Conservation (phyloP, 2,329 filamentous ascomycete genomes). For the Exserohilum rostratum region DNA sequence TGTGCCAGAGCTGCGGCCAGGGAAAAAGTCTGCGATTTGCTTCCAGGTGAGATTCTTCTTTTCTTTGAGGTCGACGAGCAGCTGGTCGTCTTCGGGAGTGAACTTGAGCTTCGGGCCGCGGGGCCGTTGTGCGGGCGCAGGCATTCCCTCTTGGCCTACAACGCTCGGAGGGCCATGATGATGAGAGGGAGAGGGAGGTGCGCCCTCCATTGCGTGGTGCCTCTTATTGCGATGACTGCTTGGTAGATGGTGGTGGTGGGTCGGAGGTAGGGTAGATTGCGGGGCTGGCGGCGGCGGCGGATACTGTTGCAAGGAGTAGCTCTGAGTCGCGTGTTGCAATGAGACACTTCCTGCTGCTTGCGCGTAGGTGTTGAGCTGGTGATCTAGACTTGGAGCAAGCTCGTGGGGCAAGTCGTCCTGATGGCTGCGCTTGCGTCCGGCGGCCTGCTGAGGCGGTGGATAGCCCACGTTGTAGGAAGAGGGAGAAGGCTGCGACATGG, state of each 20-base stretch:
- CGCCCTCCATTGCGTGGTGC: slow-evolving; percentile 59
- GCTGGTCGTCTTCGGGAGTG: slow-evolving; percentile 86
- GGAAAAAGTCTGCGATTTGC: slow-evolving; percentile 96
- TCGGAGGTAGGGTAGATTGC: slow-evolving; percentile 35
- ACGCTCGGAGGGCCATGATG: slow-evolving; percentile 76
- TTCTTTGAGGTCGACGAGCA: slow-evolving; percentile 89
- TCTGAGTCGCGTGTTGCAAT: slow-evolving; percentile 49
- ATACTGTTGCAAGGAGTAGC: slow-evolving; percentile 46
- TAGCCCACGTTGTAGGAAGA: slow-evolving; percentile 48
- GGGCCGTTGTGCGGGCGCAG: slow-evolving; percentile 77
- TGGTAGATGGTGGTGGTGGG: slow-evolving; percentile 81
- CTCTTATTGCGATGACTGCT: slow-evolving; percentile 71
- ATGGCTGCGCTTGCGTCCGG: slow-evolving; percentile 52
- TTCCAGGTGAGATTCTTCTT: slow-evolving; percentile 96
- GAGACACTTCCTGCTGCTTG: slow-evolving; percentile 48
- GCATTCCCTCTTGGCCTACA: slow-evolving; percentile 87
- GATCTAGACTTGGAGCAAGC: slow-evolving; percentile 48
- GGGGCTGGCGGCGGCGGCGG: slow-evolving; percentile 34
- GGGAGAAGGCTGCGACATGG: slow-evolving; percentile 47
- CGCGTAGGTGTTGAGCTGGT: slow-evolving; percentile 47
- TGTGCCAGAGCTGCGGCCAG: slow-evolving; percentile 85
- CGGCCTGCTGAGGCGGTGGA: slow-evolving; percentile 36
- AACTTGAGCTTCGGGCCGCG: slow-evolving; percentile 92
- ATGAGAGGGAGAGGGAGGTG: slow-evolving; percentile 43
- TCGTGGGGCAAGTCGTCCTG: slow-evolving; percentile 48